phyloP scores from a whole-genome alignment of 2,329 filamentous ascomycete genomes.

The Penicillium occitanis region DNA sequence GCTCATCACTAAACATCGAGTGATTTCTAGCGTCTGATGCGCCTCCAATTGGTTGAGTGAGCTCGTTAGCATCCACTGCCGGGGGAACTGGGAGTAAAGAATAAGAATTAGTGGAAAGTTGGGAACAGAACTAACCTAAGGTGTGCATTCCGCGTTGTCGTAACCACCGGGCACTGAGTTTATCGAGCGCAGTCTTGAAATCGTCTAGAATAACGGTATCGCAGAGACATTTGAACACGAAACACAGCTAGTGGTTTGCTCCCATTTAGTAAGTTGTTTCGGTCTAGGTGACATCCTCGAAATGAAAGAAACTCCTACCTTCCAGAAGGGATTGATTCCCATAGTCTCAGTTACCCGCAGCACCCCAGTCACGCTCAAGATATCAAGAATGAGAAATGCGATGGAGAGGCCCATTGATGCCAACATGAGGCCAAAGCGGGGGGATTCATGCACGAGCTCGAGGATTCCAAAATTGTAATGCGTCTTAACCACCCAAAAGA shows the following conservation, averaged over 20 bases:
- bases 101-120: background rate
- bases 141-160: background rate
- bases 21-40: slow-evolving; percentile 5
- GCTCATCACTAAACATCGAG: slow-evolving; percentile 2
- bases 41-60: background rate
- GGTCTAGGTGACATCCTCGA: background rate
- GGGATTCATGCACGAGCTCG: slow-evolving; percentile 60
- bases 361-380: slow-evolving; percentile 57
- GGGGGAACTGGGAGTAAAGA: background rate
- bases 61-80: background rate
- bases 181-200: slow-evolving; percentile 60
- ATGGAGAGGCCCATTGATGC: slow-evolving; percentile 61
- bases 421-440: slow-evolving; percentile 64
- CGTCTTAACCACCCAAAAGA: slow-evolving; percentile 64
- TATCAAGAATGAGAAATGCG: slow-evolving; percentile 61
- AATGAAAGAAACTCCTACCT: background rate
- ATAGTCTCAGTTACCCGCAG: slow-evolving; percentile 46
- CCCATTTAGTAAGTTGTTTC: slow-evolving; percentile 1
- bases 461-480: slow-evolving; percentile 60
- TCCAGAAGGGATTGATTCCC: slow-evolving; percentile 68
- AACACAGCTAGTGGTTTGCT: slow-evolving; percentile 31
- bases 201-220: slow-evolving; percentile 57
- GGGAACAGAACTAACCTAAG: slow-evolving; percentile 8
- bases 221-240: slow-evolving; percentile 56
- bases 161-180: slow-evolving; percentile 18